Base-by-base conservation (phyloP, 1,139 yeast genomes). In the Candida anutae region DNA sequence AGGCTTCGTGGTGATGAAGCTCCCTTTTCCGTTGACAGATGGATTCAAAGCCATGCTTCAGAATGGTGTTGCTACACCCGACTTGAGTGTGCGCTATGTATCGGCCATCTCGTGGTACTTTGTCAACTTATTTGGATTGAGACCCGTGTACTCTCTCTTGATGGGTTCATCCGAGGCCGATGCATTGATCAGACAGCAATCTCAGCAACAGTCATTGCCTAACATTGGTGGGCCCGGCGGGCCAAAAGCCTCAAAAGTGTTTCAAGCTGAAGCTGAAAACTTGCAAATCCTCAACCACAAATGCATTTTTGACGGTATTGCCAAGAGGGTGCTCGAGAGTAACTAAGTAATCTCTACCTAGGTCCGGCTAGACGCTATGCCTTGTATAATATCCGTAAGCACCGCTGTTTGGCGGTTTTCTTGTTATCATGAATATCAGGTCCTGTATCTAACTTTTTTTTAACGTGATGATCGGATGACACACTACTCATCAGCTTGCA, bases 101-200 rank as follows among this genome's bases (percentile, higher is more conserved):
- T 80, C 94, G 22, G 78, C 95, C 3, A 78, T 93, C 17, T 87
- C 96, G n/a, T 90, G 97, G 98, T 90, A 90, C 52, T 85, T 90
- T 52, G 83, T 90, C 31, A 84, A 87, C 34, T 72, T 87, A 40
- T 58, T 88, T 33, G 98, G 98, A 21, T 68, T 90, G 36, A 74
- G 77, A 39, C 84, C 95, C 0, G 77, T 90, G 2, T 83, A 80
- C 51, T 71, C 84, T 16, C 65, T 88, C 32, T 43, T 88, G 13
- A 69, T 84, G 48, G 79, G 78, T 4, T 79, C 72, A 37, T 46
- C 50, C 15, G 62, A 69, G 33, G 68, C 64, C 10, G 67, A 67
- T 22, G 73, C 74, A 15, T 62, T 74, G 28, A 62, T 71, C 39
- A 54, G 55, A 32, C 77, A 65, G 39, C 74, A 64, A 33, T 74